phyloP scores from a whole-genome alignment of 192 early-diverging fungal species.

The Mortierella antarctica region DNA sequence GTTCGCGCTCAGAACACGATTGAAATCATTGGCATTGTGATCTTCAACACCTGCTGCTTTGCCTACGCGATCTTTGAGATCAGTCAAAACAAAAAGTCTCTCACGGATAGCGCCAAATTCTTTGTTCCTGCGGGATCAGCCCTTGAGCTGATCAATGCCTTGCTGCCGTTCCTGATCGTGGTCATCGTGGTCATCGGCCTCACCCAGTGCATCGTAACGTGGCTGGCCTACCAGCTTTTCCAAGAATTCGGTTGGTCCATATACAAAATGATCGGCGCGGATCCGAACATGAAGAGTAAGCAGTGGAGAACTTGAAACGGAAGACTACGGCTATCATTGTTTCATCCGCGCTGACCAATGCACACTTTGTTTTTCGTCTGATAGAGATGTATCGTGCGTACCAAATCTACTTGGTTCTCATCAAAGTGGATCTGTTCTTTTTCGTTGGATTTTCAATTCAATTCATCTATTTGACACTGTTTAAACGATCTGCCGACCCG shows the following conservation, averaged over 20 bases:
- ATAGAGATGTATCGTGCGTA: slow-evolving; percentile 72
- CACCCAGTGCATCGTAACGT: slow-evolving; percentile 32
- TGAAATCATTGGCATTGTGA: slow-evolving; percentile 72
- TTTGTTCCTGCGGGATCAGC: slow-evolving; percentile 6
- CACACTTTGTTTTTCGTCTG: not conserved
- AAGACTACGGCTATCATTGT: not conserved
- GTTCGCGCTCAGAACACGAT: slow-evolving; percentile 78
- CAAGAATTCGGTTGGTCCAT: slow-evolving; percentile 69
- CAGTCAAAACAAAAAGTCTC: slow-evolving; percentile 57
- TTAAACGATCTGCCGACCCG: slow-evolving; percentile 53
- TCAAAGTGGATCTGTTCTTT: slow-evolving; percentile 90
- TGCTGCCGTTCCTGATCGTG: slow-evolving; percentile 18
- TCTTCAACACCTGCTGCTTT: slow-evolving; percentile 75
- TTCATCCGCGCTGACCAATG: not conserved
- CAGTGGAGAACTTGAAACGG: not conserved
- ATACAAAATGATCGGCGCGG: slow-evolving; percentile 73
- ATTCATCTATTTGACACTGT: slow-evolving; percentile 42
- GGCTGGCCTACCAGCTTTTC: slow-evolving; percentile 55
- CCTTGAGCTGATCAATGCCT: not conserved
- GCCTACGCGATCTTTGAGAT: slow-evolving; percentile 78
- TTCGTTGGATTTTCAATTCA: slow-evolving; percentile 80
- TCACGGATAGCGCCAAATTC: not conserved
- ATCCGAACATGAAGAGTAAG: slow-evolving; percentile 69
- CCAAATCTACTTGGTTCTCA: slow-evolving; percentile 82
- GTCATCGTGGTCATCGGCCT: slow-evolving; percentile 31